phyloP scores from a whole-genome alignment of 2,329 filamentous ascomycete genomes.

The Didymosphaeria variabile region DNA sequence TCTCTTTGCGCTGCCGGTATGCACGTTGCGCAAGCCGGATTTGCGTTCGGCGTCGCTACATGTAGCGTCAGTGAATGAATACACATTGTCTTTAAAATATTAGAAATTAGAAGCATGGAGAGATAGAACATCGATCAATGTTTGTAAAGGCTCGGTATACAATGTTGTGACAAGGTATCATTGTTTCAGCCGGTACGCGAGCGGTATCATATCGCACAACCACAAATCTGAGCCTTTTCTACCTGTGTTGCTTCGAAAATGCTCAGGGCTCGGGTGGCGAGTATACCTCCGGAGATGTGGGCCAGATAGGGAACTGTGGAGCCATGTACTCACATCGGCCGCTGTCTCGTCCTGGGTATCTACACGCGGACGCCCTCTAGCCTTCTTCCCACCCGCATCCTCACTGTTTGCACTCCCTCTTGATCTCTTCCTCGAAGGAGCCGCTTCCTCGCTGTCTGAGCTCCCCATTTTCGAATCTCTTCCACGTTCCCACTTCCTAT shows the following conservation, averaged over 20 bases:
- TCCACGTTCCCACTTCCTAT: not conserved
- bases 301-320: conserved; percentile 12
- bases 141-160: not conserved
- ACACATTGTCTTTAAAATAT: not conserved
- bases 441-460: conserved; percentile 43
- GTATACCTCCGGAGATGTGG: not conserved
- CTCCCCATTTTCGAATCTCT: conserved; percentile 31
- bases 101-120: not conserved
- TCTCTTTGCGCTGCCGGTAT: conserved; percentile 86
- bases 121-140: not conserved
- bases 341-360: conserved; percentile 81
- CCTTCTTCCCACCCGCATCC: conserved; percentile 56
- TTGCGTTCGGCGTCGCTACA: conserved; percentile 80
- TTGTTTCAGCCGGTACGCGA: no score
- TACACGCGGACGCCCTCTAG: conserved; percentile 77
- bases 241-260: not conserved
- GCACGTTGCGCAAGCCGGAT: conserved; percentile 87
- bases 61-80: conserved; percentile 18
- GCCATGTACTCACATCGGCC: conserved; percentile 71
- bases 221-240: not conserved
- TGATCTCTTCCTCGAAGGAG: conserved; percentile 43
- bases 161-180: not conserved
- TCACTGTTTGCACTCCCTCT: conserved; percentile 37
- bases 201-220: not conserved
- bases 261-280: not conserved